Base-by-base conservation (phyloP, 2,329 filamentous ascomycete genomes). In the Orbilia blumenaviensis region DNA sequence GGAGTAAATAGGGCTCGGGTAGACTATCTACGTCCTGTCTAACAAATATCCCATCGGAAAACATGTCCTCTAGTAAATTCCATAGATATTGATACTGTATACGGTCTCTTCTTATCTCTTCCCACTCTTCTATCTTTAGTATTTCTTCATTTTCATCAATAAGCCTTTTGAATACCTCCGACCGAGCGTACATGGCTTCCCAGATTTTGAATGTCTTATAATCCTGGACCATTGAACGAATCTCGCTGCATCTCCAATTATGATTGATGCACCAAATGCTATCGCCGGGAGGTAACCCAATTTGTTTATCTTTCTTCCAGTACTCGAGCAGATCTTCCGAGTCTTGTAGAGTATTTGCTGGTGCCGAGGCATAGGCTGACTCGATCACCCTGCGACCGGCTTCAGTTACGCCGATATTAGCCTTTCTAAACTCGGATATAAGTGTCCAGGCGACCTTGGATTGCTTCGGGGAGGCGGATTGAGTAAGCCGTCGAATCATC, bases 161-260 rank as follows among this genome's bases (percentile, higher is more conserved):
- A 32, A 52, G 46, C 25, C 25, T 52, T 52, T 52, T 32, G 46
- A 52, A 52, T 52, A 52, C 14, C 25, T 52, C 25, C 25, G 46
- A 52, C 46, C 25, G 46, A 52, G 46, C 46, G 12, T 52, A 52
- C 46, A 52, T 29, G 25, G 46, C 46, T 52, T 52, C 46, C 46
- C 46, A 52, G 25, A 52, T 52, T 52, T 52, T 52, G 46, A 52
- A 52, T 52, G 46, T 52, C 46, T 52, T 52, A 52, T 52, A 52
- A 32, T 32, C 46, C 25, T 32, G 46, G 46, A 52, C 25, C 46
- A 52, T 52, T 52, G 46, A 52, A 52, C 46, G 23, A 52, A 52
- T 52, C 27, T 52, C 46, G 25, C 18, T 27, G 46, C 46, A 52
- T 52, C 46, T 52, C 46, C 46, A 52, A 52, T 18, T 32, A 52